A percentile compares a stretch with the other conserved stretches of the same genome.
Evolutionary conservation across 2,329 filamentous ascomycete species (phyloP).

Genomic region (Hirsutella thompsonii): DNA sequence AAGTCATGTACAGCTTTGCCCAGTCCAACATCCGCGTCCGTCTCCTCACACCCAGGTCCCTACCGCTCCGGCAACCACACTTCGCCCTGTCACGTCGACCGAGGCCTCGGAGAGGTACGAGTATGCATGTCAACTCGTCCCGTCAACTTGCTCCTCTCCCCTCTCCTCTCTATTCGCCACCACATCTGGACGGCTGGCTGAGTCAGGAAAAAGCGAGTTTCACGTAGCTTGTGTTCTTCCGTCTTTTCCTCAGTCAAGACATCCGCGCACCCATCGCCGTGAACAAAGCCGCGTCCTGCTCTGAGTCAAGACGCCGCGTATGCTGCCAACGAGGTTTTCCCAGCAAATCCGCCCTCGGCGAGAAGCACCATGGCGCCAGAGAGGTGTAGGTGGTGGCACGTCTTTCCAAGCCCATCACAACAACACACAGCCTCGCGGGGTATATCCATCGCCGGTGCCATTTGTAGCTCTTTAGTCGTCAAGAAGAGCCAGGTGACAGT

Average conservation of each 20-base stretch:
- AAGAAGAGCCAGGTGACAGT: constrained; percentile 22
- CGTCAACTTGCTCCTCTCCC: background rate
- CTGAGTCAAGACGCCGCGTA: too few relatives aligned
- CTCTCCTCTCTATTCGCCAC: constrained; percentile 5
- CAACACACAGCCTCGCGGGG: constrained; percentile 24
- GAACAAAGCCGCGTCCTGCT: too few relatives aligned
- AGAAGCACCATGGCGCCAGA: constrained; percentile 6
- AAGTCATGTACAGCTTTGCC: constrained; percentile 18
- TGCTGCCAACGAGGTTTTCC: background rate
- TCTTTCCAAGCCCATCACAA: constrained; percentile 18
- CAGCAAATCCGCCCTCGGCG: background rate
- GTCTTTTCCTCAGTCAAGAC: constrained; percentile 14
- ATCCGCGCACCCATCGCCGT: constrained; percentile 20
- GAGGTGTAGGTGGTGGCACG: background rate
- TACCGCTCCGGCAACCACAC: constrained; percentile 13
- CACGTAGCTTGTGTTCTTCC: constrained; percentile 7
- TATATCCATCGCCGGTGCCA: constrained; percentile 29
- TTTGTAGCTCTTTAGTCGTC: constrained; percentile 20
- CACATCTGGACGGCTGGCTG: background rate
- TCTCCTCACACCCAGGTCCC: constrained; percentile 11
- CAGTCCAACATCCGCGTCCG: constrained; percentile 15
- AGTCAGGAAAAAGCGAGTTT: constrained; percentile 1
- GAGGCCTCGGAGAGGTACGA: background rate
- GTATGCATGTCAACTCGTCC: constrained; percentile 1
- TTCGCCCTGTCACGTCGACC: constrained; percentile 7